Conservation (phyloP, 2,329 filamentous ascomycete species). For the Colletotrichum viniferum region DNA sequence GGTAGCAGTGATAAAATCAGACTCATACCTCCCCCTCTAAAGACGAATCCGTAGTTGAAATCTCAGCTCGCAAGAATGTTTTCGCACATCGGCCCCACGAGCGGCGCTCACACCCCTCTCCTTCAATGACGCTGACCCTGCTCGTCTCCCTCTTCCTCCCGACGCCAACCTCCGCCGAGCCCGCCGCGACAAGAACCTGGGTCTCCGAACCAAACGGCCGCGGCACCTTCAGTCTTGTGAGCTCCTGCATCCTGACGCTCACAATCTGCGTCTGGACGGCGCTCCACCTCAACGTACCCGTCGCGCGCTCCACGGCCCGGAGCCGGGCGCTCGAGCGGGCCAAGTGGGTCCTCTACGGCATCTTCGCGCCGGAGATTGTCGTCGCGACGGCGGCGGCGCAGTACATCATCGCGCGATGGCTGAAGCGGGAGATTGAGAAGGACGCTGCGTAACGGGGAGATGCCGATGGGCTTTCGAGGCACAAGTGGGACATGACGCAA, state of each 20-base stretch:
- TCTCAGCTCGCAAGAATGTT: not conserved
- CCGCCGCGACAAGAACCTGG: not conserved
- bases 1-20: not conserved
- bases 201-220: conserved; percentile 27
- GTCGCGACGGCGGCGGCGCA: conserved; percentile 32
- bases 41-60: not conserved
- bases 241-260: conserved; percentile 35
- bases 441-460: not conserved
- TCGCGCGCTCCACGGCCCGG: conserved; percentile 1
- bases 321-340: conserved; percentile 15
- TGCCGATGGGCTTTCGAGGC: not conserved
- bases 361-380: conserved; percentile 35
- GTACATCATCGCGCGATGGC: conserved; percentile 21
- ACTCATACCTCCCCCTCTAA: not conserved
- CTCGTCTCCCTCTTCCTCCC: not conserved
- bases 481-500: conserved; percentile 25
- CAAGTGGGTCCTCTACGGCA: conserved; percentile 32
- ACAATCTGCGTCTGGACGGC: conserved; percentile 37
- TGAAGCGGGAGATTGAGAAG: conserved; percentile 11
- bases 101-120: not conserved
- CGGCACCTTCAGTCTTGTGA: conserved; percentile 33
- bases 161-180: not conserved
- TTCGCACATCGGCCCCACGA: not conserved
- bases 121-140: not conserved
- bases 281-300: conserved; percentile 37